These are phyloP conservation scores for Pichia phayaonensis DNA, from an alignment of 805 yeast species.

Conservation along the genomic window DNA sequence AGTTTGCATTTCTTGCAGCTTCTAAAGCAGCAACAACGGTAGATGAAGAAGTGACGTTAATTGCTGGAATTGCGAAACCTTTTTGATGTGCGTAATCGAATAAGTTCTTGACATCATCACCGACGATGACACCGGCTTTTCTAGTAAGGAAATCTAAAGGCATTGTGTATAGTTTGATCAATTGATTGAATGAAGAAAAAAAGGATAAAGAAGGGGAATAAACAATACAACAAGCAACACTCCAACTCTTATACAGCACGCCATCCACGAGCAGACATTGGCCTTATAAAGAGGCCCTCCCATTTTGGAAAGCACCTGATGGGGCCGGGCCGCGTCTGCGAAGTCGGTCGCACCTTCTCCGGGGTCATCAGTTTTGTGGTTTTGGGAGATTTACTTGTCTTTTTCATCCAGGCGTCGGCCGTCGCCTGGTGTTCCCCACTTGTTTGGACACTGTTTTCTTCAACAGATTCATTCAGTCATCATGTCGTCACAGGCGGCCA, in stretches of 20 bases:
- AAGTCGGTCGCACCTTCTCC: background rate
- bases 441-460: background rate
- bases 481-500: constrained; percentile 25
- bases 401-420: background rate
- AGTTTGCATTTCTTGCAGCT: constrained; percentile 90
- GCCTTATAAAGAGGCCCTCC: background rate
- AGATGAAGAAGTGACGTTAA: constrained; percentile 96
- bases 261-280: background rate
- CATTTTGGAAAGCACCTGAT: background rate
- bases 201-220: too few species aligned
- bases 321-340: background rate
- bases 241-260: background rate
- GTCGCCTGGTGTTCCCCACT: background rate
- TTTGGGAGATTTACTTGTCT: too few species aligned
- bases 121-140: constrained; percentile 97
- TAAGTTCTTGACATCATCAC: constrained; percentile 85
- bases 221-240: too few species aligned
- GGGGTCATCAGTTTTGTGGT: background rate
- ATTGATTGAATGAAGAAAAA: background rate
- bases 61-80: constrained; percentile 96
- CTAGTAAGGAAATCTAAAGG: constrained; percentile 64
- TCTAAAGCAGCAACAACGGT: constrained; percentile 95
- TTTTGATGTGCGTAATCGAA: constrained; percentile 90
- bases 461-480: constrained; percentile 14
- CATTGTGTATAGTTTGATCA: constrained; percentile 11